Evolutionary conservation across 176 grass and related monocot species (phyloP).

Genomic region (Zizania latifolia): DNA sequence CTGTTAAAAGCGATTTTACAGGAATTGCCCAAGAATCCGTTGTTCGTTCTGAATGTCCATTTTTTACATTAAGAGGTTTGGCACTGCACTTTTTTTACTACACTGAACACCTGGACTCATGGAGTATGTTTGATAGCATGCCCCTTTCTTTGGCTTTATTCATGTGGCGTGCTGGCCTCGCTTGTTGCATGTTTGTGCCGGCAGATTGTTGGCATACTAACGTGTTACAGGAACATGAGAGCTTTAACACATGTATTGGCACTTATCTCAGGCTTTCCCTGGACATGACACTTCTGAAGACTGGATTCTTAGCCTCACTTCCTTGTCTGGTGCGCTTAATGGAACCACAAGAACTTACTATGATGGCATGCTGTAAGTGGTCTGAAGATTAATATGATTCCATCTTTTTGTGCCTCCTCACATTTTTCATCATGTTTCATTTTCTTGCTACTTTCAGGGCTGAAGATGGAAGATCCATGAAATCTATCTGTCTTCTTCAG

Average conservation of each 20-base stretch:
- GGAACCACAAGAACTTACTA: slow-evolving; percentile 97
- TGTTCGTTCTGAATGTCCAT: neutral
- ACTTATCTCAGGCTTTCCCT: slow-evolving; percentile 58
- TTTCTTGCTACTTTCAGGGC: slow-evolving; percentile 47
- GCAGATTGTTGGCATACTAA: slow-evolving; percentile 10
- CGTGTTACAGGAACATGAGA: neutral
- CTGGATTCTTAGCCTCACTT: slow-evolving; percentile 92
- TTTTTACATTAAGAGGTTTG: neutral
- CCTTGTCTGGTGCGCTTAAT: slow-evolving; percentile 88
- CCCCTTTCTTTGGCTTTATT: neutral
- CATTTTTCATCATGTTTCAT: neutral
- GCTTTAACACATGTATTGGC: slow-evolving; percentile 20
- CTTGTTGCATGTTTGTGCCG: slow-evolving; percentile 31
- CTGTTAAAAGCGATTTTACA: neutral
- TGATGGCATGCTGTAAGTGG: slow-evolving; percentile 89
- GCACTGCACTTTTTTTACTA: neutral
- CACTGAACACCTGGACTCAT: neutral
- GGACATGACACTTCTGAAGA: slow-evolving; percentile 87
- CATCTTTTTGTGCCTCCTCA: neutral
- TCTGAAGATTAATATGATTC: neutral
- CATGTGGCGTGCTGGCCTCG: slow-evolving; percentile 2
- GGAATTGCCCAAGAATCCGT: slow-evolving; percentile 9
- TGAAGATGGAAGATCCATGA: slow-evolving; percentile 80
- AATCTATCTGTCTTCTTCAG: slow-evolving; percentile 79
- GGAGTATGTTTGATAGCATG: neutral